Evolutionary conservation across 1,139 yeast species (phyloP).

Genomic region (Diutina catenulata): DNA sequence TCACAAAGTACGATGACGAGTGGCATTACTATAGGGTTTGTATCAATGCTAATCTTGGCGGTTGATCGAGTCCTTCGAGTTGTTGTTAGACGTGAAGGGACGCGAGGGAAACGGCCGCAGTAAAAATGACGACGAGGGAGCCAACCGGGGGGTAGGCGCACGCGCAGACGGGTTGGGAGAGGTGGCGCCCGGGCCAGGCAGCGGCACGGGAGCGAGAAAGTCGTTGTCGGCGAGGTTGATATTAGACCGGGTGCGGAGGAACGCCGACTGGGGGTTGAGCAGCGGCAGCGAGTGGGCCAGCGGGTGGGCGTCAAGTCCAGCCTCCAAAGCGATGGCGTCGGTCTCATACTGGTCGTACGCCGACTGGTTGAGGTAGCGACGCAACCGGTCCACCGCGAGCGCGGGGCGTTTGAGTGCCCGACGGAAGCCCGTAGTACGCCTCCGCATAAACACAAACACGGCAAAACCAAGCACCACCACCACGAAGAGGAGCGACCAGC

Average conservation of each 20-base stretch:
- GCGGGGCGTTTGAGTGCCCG: slow-evolving; percentile 11
- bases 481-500: slow-evolving; percentile 7
- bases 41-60: no score
- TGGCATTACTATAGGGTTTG: no score
- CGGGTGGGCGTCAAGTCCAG: slow-evolving; percentile 16
- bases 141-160: background rate
- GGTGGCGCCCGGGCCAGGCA: no score
- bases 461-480: slow-evolving; percentile 12
- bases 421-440: no score
- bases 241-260: slow-evolving; percentile 30
- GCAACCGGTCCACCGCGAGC: slow-evolving; percentile 10
- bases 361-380: slow-evolving; percentile 8
- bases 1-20: no score
- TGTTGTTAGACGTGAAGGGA: background rate
- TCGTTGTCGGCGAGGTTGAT: slow-evolving; percentile 19
- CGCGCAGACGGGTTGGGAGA: no score
- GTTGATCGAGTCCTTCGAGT: background rate
- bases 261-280: slow-evolving; percentile 9
- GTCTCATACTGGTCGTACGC: slow-evolving; percentile 12
- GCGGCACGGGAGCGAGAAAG: background rate
- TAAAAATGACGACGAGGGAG: background rate
- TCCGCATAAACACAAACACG: slow-evolving; percentile 13
- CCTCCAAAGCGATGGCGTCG: slow-evolving; percentile 20
- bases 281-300: slow-evolving; percentile 11
- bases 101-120: slow-evolving; percentile 4